Evolutionary conservation across 140 eudicot genomes (phyloP), one percentile per base, ranked within the genome.

Genomic region (Flaveria floridana): DNA sequence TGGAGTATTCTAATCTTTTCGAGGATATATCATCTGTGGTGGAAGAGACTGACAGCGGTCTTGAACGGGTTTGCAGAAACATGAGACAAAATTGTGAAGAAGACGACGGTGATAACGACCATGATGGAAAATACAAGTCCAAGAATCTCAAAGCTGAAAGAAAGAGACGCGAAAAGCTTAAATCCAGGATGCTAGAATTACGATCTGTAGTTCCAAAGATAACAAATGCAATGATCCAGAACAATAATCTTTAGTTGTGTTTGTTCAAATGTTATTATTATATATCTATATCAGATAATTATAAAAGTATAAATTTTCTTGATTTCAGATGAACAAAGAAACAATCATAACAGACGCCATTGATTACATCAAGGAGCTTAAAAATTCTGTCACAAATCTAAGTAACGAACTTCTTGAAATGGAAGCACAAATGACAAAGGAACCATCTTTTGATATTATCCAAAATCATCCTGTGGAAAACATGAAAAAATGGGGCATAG

Each of bases 91-190:
- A 59, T 21, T 68, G 68, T 68, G 66, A 52, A 61, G 77, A 13
- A 62, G 78, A 73, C 47, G 72, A 76, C 34, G 76, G 51, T 12
- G 52, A 61, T 15, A 76, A 77, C 34, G 82, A 83, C 48, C 82
- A 78, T 15, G 84, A 69, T 23, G 82, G 55, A 53, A 81, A 63
- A 30, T 86, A 48, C 79, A 93, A 85, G 71, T 93, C 98, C 76
- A 88, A 89, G 86, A 92, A 92, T 82, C 88, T 92, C 37, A 20
- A 67, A 0, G 95, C 98, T 16, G 98, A 93, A 82, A 87, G 98
- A 72, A 86, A 70, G 52, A 79, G 96, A 21, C 92, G 96, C 10
- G 81, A 84, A 74, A 92, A 89, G 78, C 89, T 93, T 83, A 79
- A 70, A 53, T 85, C 85, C 25, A 71, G 93, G 79, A 91, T 87